Base-by-base conservation (phyloP, 768 basidiomycete genomes). In the Chalciporus pseudorubinellus region DNA sequence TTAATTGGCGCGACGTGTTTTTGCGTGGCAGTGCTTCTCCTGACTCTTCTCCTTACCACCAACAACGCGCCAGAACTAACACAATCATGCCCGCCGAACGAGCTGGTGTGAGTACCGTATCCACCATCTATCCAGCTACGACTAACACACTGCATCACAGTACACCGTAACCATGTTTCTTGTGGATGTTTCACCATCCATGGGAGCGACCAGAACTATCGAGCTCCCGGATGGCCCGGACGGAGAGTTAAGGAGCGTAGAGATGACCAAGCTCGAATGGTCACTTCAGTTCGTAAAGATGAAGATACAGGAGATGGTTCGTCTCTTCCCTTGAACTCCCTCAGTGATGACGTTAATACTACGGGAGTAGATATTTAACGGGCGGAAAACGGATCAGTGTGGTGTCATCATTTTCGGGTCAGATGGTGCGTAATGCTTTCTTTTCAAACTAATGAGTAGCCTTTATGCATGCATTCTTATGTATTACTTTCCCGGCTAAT, bases 351-450 rank as follows among this genome's bases (percentile, higher is more conserved):
- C 18, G 12, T 24, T 1, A 18, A 20, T 11, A 26, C 21, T 14
- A 4, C n/a, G n/a, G n/a, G n/a, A n/a, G n/a, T 50, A 98, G 95
- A 93, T 98, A 58, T 93, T 85, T 64, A 83, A 89, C 58, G 89
- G 87, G 13, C 78, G 95, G 38, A 97, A 95, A 74, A 98, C 95
- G 10, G 95, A 95, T 63, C 85, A 92, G 63, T 92, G 92, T 64
- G 91, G 92, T n/a, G 81, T 98, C 24, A 78, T 97, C 42, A 70
- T 86, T 3, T 93, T 92, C 61, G 95, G 92, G n/a, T 82, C 87
- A 2, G 84, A 91, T 67, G 81, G 92, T 81, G 24, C 45, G 60
- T 44, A 11, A 46, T 28, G 19, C 18, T 21, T 39, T 1, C 8
- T 19, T 22, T 26, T 6, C 26, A 26, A 7, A 7, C 5, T 26